Evolutionary conservation across 2,329 filamentous ascomycete genomes (phyloP).

Genomic region (Clarireedia monteithiana): DNA sequence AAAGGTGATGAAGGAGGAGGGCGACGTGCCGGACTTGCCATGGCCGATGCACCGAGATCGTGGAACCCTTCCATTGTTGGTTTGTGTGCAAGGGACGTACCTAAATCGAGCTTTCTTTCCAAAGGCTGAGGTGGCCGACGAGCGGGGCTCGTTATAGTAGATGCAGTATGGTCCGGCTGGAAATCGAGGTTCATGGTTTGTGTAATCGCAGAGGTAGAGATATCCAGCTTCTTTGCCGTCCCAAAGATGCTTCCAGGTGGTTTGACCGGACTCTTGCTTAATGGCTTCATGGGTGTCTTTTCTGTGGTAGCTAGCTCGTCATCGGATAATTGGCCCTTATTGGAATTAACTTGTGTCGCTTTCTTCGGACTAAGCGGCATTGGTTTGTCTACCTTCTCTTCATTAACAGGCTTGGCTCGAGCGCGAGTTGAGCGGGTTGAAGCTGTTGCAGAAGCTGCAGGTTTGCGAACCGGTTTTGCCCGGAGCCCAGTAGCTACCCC

Average conservation of each 20-base stretch:
- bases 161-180: constrained; percentile 30
- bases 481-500: constrained; percentile 33
- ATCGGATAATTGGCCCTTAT: constrained; percentile 43
- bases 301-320: constrained; percentile 51
- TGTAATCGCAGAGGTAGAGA: constrained; percentile 25
- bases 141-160: constrained; percentile 46
- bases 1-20: constrained; percentile 44
- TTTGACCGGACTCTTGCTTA: constrained; percentile 50
- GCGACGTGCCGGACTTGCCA: constrained; percentile 50
- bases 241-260: constrained; percentile 31
- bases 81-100: constrained; percentile 26
- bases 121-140: constrained; percentile 38
- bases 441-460: constrained; percentile 27
- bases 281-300: constrained; percentile 41
- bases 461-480: constrained; percentile 42
- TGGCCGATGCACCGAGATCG: constrained; percentile 33
- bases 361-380: constrained; percentile 58
- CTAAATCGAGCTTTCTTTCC: constrained; percentile 32
- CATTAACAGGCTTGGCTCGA: constrained; percentile 24
- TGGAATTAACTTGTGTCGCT: constrained; percentile 46
- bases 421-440: constrained; percentile 26
- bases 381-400: constrained; percentile 32
- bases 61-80: constrained; percentile 21
- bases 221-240: constrained; percentile 31
- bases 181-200: constrained; percentile 20